Conservation (phyloP, 345 rosid species). For the Acer campestre region DNA sequence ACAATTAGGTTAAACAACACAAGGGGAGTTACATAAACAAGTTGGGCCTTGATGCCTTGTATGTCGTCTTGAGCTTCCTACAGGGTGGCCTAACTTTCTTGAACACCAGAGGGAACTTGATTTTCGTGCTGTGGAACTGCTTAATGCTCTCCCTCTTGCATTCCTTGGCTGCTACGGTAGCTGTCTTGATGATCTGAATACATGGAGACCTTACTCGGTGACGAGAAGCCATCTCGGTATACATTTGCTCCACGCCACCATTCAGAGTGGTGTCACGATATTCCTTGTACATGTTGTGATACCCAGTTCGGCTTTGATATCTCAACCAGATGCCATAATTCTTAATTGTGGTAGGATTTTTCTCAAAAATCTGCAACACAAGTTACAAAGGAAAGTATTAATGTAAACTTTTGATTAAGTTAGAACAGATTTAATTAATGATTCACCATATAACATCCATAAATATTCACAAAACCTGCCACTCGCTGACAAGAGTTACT, state of each 20-base stretch:
- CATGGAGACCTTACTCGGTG: slow-evolving; percentile 42
- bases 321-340: slow-evolving; percentile 43
- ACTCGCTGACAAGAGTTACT: neutral
- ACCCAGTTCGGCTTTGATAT: slow-evolving; percentile 38
- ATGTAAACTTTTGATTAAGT: neutral
- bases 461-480: neutral
- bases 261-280: slow-evolving; percentile 36
- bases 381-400: neutral
- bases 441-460: neutral
- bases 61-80: slow-evolving; percentile 40
- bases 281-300: slow-evolving; percentile 45
- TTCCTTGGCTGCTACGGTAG: slow-evolving; percentile 30
- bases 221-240: slow-evolving; percentile 44
- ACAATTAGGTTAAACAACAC: neutral
- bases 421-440: too few relatives aligned
- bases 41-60: slow-evolving; percentile 42
- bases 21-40: slow-evolving; percentile 27
- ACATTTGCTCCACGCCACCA: slow-evolving; percentile 41
- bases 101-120: slow-evolving; percentile 37
- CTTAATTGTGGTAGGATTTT: slow-evolving; percentile 37
- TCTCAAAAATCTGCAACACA: slow-evolving; percentile 32
- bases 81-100: slow-evolving; percentile 38
- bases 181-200: slow-evolving; percentile 40
- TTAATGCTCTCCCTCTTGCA: slow-evolving; percentile 45
- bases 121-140: slow-evolving; percentile 39